Conservation (phyloP, 768 basidiomycete genomes). For the Hortiboletus flavorubellus region DNA sequence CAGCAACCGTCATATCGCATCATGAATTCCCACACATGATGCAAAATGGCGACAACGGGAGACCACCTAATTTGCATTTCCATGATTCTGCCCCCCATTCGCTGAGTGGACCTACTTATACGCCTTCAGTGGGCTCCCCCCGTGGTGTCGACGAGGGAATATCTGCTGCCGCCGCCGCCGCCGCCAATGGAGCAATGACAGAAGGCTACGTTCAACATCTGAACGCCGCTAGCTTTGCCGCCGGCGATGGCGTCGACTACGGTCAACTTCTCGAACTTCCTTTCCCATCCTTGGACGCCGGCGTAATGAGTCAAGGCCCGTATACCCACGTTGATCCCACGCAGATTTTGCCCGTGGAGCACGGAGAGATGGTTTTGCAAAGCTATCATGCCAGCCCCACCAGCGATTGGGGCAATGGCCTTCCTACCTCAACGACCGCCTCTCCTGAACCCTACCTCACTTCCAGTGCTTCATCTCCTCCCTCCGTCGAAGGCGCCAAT, state of each 20-base stretch:
- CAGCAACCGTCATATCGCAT: constrained; percentile 33
- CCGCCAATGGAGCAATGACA: constrained; percentile 65
- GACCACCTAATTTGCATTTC: constrained; percentile 30
- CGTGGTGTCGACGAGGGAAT: constrained; percentile 44
- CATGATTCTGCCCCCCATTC: constrained; percentile 32
- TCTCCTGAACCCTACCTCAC: constrained; percentile 72
- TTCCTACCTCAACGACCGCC: constrained; percentile 59
- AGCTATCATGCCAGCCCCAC: constrained; percentile 73
- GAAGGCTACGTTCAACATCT: constrained; percentile 67
- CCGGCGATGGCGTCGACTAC: constrained; percentile 65
- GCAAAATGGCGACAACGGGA: constrained; percentile 26
- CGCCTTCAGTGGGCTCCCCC: constrained; percentile 34
- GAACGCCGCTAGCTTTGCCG: constrained; percentile 46
- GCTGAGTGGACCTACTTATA: constrained; percentile 32
- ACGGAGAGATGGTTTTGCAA: constrained; percentile 39
- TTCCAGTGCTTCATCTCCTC: constrained; percentile 71
- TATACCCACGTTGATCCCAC: constrained; percentile 90
- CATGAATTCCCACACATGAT: constrained; percentile 36
- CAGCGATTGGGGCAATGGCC: constrained; percentile 77
- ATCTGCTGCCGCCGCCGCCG: constrained; percentile 62
- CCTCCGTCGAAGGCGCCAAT: constrained; percentile 54
- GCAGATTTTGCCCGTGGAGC: constrained; percentile 64
- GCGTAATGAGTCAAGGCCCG: constrained; percentile 42
- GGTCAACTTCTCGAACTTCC: constrained; percentile 61
- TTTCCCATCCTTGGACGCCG: constrained; percentile 52